Evolutionary conservation across 257 asterid genomes (phyloP).

Genomic region (Verbascum thapsus): DNA sequence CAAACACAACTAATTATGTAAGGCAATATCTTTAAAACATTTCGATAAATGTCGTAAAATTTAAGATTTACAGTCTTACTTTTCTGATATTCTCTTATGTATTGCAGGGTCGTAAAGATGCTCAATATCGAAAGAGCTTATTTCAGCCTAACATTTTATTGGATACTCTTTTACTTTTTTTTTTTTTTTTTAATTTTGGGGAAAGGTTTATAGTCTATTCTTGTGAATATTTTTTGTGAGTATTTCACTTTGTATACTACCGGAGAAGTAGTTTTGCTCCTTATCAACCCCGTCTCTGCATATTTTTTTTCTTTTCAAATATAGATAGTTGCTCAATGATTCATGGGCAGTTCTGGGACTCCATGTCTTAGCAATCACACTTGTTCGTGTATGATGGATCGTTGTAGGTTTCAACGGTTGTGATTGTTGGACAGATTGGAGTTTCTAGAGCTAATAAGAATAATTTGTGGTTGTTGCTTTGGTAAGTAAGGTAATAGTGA

Average conservation of each 20-base stretch:
- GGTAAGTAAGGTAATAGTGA: background rate
- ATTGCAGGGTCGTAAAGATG: slow-evolving; percentile 37
- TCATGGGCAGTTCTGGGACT: no score
- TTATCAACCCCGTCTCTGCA: slow-evolving; percentile 5
- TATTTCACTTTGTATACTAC: slow-evolving; percentile 10
- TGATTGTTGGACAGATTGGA: no score
- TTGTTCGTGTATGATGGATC: no score
- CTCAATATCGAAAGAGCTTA: slow-evolving; percentile 11
- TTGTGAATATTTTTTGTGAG: slow-evolving; percentile 1
- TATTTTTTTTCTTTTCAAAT: slow-evolving; percentile 1
- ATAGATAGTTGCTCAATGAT: background rate
- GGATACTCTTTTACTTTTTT: slow-evolving; percentile 14
- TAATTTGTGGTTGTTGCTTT: no score
- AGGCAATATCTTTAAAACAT: background rate
- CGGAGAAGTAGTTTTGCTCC: background rate
- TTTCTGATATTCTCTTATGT: slow-evolving; percentile 9
- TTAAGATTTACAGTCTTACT: background rate
- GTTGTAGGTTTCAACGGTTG: no score
- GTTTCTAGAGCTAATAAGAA: no score
- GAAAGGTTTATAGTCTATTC: slow-evolving; percentile 29
- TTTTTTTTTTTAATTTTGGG: no score
- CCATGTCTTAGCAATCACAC: no score
- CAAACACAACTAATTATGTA: slow-evolving; percentile 64
- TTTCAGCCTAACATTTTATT: slow-evolving; percentile 16
- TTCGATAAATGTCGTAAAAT: background rate